A percentile compares a stretch with the other conserved stretches of the same genome.
Evolutionary conservation across 306 rosid species (phyloP).

Genomic region (Lotus japonicus): DNA sequence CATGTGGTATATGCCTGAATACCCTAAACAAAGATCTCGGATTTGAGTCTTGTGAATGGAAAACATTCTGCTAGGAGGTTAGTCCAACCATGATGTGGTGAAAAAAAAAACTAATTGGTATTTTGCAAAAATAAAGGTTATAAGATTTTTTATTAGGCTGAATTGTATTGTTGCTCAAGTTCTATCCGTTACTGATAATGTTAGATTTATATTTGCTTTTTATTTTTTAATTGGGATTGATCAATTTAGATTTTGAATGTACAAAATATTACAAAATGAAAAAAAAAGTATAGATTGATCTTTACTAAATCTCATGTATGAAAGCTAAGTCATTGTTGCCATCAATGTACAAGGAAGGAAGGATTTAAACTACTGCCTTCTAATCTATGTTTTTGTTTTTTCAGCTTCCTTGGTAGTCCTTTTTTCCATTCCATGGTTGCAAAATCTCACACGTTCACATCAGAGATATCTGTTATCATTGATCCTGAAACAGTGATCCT

Average conservation of each 20-base stretch:
- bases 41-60: too few species aligned
- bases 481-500: conserved; percentile 65
- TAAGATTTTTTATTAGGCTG: neutral
- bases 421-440: conserved; percentile 87
- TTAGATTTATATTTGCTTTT: neutral
- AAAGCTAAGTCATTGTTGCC: neutral
- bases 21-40: too few species aligned
- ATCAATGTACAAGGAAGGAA: neutral
- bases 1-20: too few species aligned
- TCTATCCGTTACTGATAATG: neutral
- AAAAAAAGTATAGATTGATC: neutral
- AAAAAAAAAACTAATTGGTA: too few species aligned
- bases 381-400: conserved; percentile 31
- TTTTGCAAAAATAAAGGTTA: neutral
- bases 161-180: neutral
- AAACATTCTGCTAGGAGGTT: too few species aligned
- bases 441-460: conserved; percentile 41
- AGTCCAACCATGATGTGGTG: too few species aligned
- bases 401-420: conserved; percentile 90
- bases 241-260: neutral
- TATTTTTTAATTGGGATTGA: neutral
- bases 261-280: neutral
- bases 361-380: neutral
- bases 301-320: neutral
- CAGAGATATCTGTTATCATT: conserved; percentile 59